These are phyloP conservation scores for Xylaria intraflava DNA, from an alignment of 495 filamentous ascomycete species.

Conservation along the genomic window DNA sequence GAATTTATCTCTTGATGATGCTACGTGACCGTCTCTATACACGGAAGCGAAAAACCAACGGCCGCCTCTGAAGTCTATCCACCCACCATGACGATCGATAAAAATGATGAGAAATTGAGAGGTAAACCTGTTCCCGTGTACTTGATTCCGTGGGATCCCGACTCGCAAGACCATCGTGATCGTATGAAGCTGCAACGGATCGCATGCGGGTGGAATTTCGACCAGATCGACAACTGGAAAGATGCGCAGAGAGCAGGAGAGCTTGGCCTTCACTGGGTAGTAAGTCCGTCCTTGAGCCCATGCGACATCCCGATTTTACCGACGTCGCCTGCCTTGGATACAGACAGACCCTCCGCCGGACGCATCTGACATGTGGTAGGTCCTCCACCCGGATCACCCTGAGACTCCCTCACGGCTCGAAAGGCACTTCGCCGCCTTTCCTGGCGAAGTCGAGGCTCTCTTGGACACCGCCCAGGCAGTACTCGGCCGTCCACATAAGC, in stretches of 20 bases:
- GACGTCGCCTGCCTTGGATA: background rate
- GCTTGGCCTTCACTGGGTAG: slow-evolving; percentile 16
- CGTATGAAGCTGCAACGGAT: slow-evolving; percentile 28
- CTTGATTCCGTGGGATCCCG: slow-evolving; percentile 30
- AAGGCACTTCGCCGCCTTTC: slow-evolving; percentile 4
- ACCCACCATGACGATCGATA: no score
- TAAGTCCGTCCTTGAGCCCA: slow-evolving; percentile 4
- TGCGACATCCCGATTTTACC: background rate
- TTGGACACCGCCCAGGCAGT: slow-evolving; percentile 17
- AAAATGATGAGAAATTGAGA: background rate
- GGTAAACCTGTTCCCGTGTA: background rate
- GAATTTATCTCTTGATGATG: no score
- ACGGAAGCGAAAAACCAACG: no score
- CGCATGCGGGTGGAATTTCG: slow-evolving; percentile 27
- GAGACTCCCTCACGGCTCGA: background rate
- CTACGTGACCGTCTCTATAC: no score
- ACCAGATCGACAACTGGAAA: slow-evolving; percentile 16
- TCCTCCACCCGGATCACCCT: slow-evolving; percentile 5
- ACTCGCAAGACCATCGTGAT: slow-evolving; percentile 23
- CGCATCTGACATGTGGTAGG: slow-evolving; percentile 2
- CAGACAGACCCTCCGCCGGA: background rate
- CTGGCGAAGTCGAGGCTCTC: slow-evolving; percentile 15
- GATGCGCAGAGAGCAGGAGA: slow-evolving; percentile 6
- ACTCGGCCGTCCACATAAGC: slow-evolving; percentile 9
- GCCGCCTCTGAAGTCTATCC: no score